phyloP scores from a whole-genome alignment of 495 filamentous ascomycete species.

The Hypomontagnella monticulosa region DNA sequence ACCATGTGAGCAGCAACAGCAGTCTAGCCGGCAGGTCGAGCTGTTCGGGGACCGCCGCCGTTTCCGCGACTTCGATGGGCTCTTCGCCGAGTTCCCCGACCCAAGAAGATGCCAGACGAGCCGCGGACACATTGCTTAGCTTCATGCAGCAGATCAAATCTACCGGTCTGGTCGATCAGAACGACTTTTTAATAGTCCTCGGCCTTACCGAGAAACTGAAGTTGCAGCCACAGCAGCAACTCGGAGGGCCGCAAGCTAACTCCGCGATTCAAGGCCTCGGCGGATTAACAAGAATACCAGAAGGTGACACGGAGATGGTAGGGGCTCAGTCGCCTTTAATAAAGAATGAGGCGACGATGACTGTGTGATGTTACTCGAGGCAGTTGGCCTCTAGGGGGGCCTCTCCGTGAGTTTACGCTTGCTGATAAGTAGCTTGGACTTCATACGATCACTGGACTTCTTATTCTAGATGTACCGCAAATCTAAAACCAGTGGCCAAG shows the following conservation, averaged over 20 bases:
- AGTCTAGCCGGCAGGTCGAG: conserved; percentile 59
- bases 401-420: neutral
- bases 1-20: conserved; percentile 63
- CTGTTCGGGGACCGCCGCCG: conserved; percentile 53
- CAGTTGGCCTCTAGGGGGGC: neutral
- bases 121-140: conserved; percentile 84
- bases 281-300: conserved; percentile 73
- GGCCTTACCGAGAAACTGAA: conserved; percentile 91
- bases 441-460: neutral
- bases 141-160: conserved; percentile 82
- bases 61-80: conserved; percentile 48
- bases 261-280: conserved; percentile 65
- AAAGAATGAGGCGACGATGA: conserved; percentile 61
- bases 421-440: neutral
- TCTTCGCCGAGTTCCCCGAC: conserved; percentile 73
- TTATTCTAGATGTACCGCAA: neutral
- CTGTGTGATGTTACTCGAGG: conserved; percentile 12
- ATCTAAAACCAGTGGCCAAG: too few relatives aligned
- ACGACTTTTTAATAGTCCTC: conserved; percentile 84
- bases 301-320: conserved; percentile 65
- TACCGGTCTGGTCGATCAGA: conserved; percentile 74
- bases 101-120: conserved; percentile 87
- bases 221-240: conserved; percentile 64
- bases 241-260: conserved; percentile 51
- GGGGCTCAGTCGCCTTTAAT: conserved; percentile 51